Evolutionary conservation across 768 basidiomycete genomes (phyloP), one percentile per base, ranked within the genome.

Genomic region (Cyclocybe aegerita): DNA sequence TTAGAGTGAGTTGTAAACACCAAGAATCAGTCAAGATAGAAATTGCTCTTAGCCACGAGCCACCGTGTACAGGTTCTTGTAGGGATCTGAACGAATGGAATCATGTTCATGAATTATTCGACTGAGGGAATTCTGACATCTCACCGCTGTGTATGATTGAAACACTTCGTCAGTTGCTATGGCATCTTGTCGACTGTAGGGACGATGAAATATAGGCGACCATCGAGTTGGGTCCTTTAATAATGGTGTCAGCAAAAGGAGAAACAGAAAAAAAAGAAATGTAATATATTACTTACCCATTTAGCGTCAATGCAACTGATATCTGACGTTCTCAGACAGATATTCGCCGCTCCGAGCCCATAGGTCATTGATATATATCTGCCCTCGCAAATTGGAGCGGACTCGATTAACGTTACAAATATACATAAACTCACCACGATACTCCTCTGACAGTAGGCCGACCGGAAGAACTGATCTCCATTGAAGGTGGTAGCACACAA

Each of bases 51-150:
- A 70, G 9, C 93, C 95, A 40, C 88, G 79, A 44, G 94, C 70
- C 29, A 98, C 91, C 4, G 86, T 82, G 67, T 97, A 97, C 47
- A 97, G 81, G 65, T 97, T 98, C 71, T 97, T 94, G 57, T 94
- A 97, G 0, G 92, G 93, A 66, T 89, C 90, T 90, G 8, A 29
- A 41, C n/a, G 37, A 30, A n/a, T n/a, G 39, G 39, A 10, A 32
- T 48, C 38, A 43, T 37, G 6, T 7, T 45, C 34, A 34, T 31
- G 15, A 43, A 53, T 10, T 39, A 7, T 31, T 8, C n/a, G 9
- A 9, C 14, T n/a, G n/a, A 48, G 17, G 14, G 16, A 31, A 36
- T 0, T 36, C 14, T 15, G 15, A 56, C 74, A 45, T 56, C n/a
- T n/a, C n/a, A 91, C 93, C 93, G 61, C 82, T 88, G 64, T 98